phyloP scores from a whole-genome alignment of 495 filamentous ascomycete genomes.

The Penicillium bialowiezense region DNA sequence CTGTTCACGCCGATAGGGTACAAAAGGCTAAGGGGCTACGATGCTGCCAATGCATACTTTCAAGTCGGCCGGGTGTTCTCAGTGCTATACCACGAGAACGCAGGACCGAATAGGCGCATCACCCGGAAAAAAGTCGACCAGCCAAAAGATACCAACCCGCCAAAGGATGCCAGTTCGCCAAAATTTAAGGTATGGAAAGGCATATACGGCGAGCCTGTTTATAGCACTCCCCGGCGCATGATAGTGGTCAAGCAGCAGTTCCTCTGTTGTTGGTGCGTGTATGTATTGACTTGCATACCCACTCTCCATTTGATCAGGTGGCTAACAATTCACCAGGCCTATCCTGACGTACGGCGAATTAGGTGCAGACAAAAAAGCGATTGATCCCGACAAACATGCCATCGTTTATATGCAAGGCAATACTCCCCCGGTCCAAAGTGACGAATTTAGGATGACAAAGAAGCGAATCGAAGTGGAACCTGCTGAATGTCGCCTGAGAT shows the following conservation, averaged over 20 bases:
- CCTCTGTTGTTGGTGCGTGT: constrained; percentile 32
- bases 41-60: too few relatives aligned
- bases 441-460: constrained; percentile 31
- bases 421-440: neutral
- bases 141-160: too few relatives aligned
- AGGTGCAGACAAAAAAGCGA: constrained; percentile 30
- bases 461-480: constrained; percentile 29
- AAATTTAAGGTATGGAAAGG: too few relatives aligned
- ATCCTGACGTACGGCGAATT: constrained; percentile 36
- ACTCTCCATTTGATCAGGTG: too few relatives aligned
- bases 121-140: constrained; percentile 10
- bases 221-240: constrained; percentile 34
- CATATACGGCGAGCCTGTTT: constrained; percentile 25
- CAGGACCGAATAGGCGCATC: constrained; percentile 6
- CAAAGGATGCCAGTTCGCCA: too few relatives aligned
- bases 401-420: constrained; percentile 31
- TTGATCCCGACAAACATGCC: constrained; percentile 34
- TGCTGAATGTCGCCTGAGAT: constrained; percentile 13
- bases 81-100: constrained; percentile 33
- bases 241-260: constrained; percentile 23
- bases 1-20: too few relatives aligned
- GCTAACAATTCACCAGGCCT: constrained; percentile 14
- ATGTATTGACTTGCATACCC: constrained; percentile 13
- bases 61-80: constrained; percentile 21
- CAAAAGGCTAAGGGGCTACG: too few relatives aligned